Evolutionary conservation across 78 protist species (phyloP).

Genomic region (Cavenderia fasciculata): DNA sequence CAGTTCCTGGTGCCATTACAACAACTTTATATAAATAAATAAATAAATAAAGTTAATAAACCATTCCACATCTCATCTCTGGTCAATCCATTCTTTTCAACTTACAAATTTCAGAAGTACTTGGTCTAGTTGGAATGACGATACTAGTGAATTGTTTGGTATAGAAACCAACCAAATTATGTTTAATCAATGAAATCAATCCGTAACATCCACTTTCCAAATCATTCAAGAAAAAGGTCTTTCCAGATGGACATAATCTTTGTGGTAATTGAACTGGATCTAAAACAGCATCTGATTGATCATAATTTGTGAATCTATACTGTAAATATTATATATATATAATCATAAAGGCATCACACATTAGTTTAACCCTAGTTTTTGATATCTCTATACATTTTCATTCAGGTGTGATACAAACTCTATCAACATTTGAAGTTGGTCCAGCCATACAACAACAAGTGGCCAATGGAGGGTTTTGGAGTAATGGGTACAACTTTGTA

Average conservation of each 20-base stretch:
- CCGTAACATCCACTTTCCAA: conserved; percentile 73
- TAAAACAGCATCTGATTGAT: not conserved
- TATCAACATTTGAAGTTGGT: not conserved
- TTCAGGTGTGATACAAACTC: no score
- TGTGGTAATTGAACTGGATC: not conserved
- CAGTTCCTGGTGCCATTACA: conserved; percentile 78
- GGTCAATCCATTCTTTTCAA: not conserved
- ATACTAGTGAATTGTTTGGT: not conserved
- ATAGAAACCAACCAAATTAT: not conserved
- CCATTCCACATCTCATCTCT: not conserved
- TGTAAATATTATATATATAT: not conserved
- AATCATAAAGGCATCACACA: no score
- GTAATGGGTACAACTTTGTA: not conserved
- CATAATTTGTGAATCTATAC: not conserved
- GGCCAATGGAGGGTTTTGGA: not conserved
- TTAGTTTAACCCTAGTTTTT: no score
- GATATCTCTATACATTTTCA: no score
- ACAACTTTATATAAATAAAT: conserved; percentile 24
- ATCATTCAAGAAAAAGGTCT: conserved; percentile 30
- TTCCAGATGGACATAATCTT: conserved; percentile 14
- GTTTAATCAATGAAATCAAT: conserved; percentile 5
- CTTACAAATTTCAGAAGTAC: conserved; percentile 15
- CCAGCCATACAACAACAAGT: conserved; percentile 9
- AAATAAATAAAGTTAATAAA: not conserved
- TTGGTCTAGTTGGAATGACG: not conserved